Evolutionary conservation across 148 eudicot genomes (phyloP).

Genomic region (Amaranthus hypochondriacus): DNA sequence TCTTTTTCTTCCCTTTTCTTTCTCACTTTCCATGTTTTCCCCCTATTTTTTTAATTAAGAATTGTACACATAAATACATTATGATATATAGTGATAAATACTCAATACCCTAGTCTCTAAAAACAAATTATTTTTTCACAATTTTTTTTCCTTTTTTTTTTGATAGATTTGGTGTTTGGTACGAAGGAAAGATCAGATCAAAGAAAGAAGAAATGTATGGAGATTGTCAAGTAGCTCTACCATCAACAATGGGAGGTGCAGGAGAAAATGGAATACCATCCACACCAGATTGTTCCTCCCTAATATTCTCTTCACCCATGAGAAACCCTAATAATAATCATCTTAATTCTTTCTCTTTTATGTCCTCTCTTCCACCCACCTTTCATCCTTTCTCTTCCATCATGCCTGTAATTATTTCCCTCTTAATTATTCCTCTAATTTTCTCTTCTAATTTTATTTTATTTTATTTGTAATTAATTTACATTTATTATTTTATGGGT

Average conservation of each 20-base stretch:
- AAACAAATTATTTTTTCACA: slow-evolving; percentile 21
- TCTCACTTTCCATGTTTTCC: too few relatives aligned
- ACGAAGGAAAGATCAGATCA: background rate
- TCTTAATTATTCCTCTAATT: background rate
- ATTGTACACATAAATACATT: background rate
- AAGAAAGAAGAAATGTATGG: slow-evolving; percentile 53
- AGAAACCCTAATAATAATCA: slow-evolving; percentile 50
- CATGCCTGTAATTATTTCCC: slow-evolving; percentile 39
- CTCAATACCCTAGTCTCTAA: background rate
- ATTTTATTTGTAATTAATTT: too few relatives aligned
- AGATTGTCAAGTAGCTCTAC: slow-evolving; percentile 77
- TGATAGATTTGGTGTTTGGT: background rate
- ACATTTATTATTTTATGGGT: background rate
- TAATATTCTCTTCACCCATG: slow-evolving; percentile 40
- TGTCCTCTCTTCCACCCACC: slow-evolving; percentile 43
- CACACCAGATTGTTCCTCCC: slow-evolving; percentile 26
- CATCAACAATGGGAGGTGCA: slow-evolving; percentile 56
- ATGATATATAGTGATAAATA: slow-evolving; percentile 5
- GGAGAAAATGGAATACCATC: slow-evolving; percentile 21
- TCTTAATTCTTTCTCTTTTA: slow-evolving; percentile 52
- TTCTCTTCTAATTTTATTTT: background rate
- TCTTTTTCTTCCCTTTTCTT: background rate
- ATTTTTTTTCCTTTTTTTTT: slow-evolving; percentile 4
- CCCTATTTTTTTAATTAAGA: too few relatives aligned
- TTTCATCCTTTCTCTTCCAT: slow-evolving; percentile 60